These are phyloP conservation scores for Kwoniella sp. DNA, from an alignment of 768 basidiomycete genomes.

Conservation along the genomic window DNA sequence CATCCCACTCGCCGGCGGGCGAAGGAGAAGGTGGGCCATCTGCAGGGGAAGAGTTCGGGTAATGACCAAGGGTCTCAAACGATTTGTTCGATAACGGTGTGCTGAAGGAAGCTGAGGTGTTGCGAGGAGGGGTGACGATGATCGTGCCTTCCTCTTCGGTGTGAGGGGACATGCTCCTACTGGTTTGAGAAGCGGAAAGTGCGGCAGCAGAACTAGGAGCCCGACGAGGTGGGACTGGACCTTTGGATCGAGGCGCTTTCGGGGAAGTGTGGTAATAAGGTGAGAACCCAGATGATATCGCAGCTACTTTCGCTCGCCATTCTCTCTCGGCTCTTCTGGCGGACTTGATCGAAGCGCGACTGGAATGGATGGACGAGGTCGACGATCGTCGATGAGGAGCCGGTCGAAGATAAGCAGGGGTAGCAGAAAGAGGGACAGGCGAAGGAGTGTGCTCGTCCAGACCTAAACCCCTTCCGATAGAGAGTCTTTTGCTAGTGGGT, in stretches of 20 bases:
- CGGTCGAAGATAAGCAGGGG: conserved; percentile 12
- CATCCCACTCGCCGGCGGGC: background rate
- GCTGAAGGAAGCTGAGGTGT: background rate
- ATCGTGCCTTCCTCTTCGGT: conserved; percentile 8
- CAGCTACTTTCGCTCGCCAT: conserved; percentile 43
- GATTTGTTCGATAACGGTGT: conserved; percentile 19
- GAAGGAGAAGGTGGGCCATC: conserved; percentile 5
- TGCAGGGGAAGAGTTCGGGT: conserved; percentile 9
- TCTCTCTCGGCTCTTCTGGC: conserved; percentile 35
- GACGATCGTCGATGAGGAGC: background rate
- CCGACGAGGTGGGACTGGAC: conserved; percentile 34
- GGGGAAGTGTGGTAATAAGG: background rate
- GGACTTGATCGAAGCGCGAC: conserved; percentile 26
- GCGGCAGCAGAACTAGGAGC: background rate
- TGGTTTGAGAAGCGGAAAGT: conserved; percentile 1
- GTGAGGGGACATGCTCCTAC: conserved; percentile 13
- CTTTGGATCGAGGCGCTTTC: background rate
- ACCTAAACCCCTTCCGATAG: background rate
- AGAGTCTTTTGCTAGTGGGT: background rate
- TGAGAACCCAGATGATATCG: conserved; percentile 20
- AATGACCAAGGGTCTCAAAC: conserved; percentile 26
- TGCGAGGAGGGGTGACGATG: conserved; percentile 19
- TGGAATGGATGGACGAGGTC: conserved; percentile 14
- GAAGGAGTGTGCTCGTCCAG: conserved; percentile 1
- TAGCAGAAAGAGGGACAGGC: conserved; percentile 10